Percentiles rank a stretch among this genome's conserved stretches.
Conservation (phyloP, 192 early-diverging fungal species). For the Rhizophagus prolifer region DNA sequence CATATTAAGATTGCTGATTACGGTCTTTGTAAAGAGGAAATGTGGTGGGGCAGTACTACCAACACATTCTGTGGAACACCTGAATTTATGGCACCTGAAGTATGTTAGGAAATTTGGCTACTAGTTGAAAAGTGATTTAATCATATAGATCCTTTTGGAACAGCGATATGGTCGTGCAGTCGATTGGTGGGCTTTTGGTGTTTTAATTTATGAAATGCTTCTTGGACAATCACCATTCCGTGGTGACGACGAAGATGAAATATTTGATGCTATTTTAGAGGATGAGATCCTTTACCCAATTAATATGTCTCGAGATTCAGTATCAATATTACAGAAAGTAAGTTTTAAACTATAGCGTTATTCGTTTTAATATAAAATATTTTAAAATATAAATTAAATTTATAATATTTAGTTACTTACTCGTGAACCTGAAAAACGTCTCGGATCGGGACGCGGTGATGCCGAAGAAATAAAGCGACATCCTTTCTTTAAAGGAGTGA, state of each 20-base stretch:
- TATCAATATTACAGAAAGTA: constrained; percentile 85
- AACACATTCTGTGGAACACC: constrained; percentile 98
- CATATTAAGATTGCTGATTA: constrained; percentile 99
- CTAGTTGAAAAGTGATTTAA: neutral
- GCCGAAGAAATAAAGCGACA: constrained; percentile 93
- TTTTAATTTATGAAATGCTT: constrained; percentile 88
- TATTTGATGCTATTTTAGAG: constrained; percentile 95
- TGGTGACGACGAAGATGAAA: constrained; percentile 97
- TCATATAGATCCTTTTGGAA: constrained; percentile 74
- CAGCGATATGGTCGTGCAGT: constrained; percentile 95
- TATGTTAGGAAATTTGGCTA: neutral
- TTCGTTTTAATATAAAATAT: neutral
- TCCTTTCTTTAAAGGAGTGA: constrained; percentile 90
- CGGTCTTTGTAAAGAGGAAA: constrained; percentile 97
- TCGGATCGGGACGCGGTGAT: constrained; percentile 81
- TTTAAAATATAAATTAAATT: neutral
- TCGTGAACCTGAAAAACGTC: constrained; percentile 81
- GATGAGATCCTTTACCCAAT: constrained; percentile 95
- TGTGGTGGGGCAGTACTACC: constrained; percentile 84
- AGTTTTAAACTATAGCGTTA: neutral
- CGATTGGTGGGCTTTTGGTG: constrained; percentile 98
- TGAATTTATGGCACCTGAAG: constrained; percentile 98
- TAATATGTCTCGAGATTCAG: constrained; percentile 91
- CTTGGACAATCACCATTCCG: constrained; percentile 90
- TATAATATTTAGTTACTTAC: constrained; percentile 65